Conservation (phyloP, 1,139 yeast genomes). For the Scheffersomyces insectosa region DNA sequence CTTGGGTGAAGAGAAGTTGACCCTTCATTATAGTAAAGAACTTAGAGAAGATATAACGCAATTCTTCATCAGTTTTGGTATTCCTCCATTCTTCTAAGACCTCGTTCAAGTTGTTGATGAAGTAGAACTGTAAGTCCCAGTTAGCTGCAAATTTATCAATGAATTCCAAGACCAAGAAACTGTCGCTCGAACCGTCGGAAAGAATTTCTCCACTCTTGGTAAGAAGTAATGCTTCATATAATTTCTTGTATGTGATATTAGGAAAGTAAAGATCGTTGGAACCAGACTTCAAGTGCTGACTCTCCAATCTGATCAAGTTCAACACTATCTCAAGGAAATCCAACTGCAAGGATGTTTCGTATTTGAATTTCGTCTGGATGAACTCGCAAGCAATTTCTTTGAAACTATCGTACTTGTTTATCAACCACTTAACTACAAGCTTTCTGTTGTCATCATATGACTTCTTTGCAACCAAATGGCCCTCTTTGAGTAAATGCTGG, state of each 20-base stretch:
- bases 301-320: slow-evolving; percentile 64
- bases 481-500: slow-evolving; percentile 52
- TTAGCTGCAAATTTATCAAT: slow-evolving; percentile 50
- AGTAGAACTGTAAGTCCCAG: slow-evolving; percentile 71
- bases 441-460: slow-evolving; percentile 46
- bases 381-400: slow-evolving; percentile 45
- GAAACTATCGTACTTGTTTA: slow-evolving; percentile 58
- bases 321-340: slow-evolving; percentile 65
- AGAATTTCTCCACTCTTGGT: slow-evolving; percentile 39
- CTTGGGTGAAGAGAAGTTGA: slow-evolving; percentile 23
- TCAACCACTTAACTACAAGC: slow-evolving; percentile 62
- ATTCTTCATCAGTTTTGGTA: slow-evolving; percentile 16
- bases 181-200: slow-evolving; percentile 51
- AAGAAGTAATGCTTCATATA: slow-evolving; percentile 47
- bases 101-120: slow-evolving; percentile 42
- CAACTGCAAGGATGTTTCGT: slow-evolving; percentile 50
- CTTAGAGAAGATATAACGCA: slow-evolving; percentile 36
- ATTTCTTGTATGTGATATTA: slow-evolving; percentile 47
- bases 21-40: slow-evolving; percentile 38
- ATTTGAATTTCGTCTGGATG: slow-evolving; percentile 32
- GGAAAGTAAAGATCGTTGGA: slow-evolving; percentile 62
- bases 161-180: slow-evolving; percentile 62
- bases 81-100: slow-evolving; percentile 23
- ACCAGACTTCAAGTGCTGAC: slow-evolving; percentile 51
- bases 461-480: slow-evolving; percentile 43